phyloP scores from a whole-genome alignment of 768 basidiomycete genomes.

The Cystofilobasidium bisporidii region DNA sequence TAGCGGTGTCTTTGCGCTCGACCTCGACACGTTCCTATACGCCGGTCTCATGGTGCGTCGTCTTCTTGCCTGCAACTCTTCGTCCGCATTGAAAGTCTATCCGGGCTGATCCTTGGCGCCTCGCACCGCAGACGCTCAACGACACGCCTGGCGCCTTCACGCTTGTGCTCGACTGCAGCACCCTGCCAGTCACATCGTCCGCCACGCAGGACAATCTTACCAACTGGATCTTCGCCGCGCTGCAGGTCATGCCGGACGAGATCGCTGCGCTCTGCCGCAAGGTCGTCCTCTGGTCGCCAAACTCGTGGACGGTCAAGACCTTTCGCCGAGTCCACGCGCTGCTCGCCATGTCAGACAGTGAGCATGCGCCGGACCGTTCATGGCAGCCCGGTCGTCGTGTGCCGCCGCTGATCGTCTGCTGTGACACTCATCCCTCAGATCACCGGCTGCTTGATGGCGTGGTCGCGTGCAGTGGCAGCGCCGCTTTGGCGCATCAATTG shows the following conservation, averaged over 20 bases:
- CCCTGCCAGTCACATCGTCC: not conserved
- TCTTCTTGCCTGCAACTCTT: not conserved
- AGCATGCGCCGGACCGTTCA: not conserved
- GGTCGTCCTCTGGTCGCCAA: not conserved
- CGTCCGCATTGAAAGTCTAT: not conserved
- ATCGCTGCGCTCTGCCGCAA: not conserved
- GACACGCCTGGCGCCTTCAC: constrained; percentile 1
- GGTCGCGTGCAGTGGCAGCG: not conserved
- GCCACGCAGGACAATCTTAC: not conserved
- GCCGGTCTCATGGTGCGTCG: constrained; percentile 6
- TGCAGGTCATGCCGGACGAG: not conserved
- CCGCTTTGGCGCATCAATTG: not conserved
- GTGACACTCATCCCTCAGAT: too few species aligned
- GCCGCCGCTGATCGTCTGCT: too few species aligned
- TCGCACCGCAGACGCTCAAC: not conserved
- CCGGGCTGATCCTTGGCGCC: not conserved
- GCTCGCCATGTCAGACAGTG: not conserved
- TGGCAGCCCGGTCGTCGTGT: too few species aligned
- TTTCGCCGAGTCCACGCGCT: not conserved
- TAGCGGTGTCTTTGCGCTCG: not conserved
- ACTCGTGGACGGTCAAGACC: not conserved
- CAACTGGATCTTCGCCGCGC: not conserved
- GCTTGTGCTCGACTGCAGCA: constrained; percentile 19
- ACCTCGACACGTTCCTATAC: constrained; percentile 9
- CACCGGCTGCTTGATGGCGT: not conserved